Evolutionary conservation across 768 basidiomycete genomes (phyloP).

Genomic region (Albatrellus ellisii): DNA sequence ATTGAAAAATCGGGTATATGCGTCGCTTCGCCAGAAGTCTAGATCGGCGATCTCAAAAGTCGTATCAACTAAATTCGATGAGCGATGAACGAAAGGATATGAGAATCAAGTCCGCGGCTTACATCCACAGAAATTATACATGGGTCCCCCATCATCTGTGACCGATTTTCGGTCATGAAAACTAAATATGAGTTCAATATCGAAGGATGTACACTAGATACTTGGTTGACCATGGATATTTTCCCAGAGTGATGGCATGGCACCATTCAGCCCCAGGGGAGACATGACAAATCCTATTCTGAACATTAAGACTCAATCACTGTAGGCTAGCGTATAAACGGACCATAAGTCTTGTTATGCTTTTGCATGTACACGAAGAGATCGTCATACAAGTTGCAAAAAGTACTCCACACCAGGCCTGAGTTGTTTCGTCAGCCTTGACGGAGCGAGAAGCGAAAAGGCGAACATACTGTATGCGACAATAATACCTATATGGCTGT

Average conservation of each 20-base stretch:
- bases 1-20: constrained; percentile 76
- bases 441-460: too few relatives aligned
- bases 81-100: neutral
- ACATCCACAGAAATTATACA: constrained; percentile 73
- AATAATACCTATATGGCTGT: constrained; percentile 72
- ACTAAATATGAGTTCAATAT: too few relatives aligned
- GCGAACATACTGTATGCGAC: constrained; percentile 69
- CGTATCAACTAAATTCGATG: constrained; percentile 57
- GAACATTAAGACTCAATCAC: neutral
- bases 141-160: constrained; percentile 55
- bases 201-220: too few relatives aligned
- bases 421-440: neutral
- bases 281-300: constrained; percentile 63
- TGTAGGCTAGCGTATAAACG: neutral
- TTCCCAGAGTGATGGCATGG: constrained; percentile 74
- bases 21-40: constrained; percentile 74
- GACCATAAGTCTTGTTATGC: constrained; percentile 74
- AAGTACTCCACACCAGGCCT: constrained; percentile 71
- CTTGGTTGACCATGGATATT: constrained; percentile 44
- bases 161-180: constrained; percentile 55
- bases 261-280: constrained; percentile 63
- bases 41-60: constrained; percentile 88
- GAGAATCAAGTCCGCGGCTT: constrained; percentile 10
- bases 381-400: constrained; percentile 55
- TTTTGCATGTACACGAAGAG: constrained; percentile 73